Percentiles rank a stretch among this genome's conserved stretches.
These are phyloP conservation scores for Colletotrichum sp. DNA, from an alignment of 2,329 filamentous ascomycete species.

Conservation along the genomic window DNA sequence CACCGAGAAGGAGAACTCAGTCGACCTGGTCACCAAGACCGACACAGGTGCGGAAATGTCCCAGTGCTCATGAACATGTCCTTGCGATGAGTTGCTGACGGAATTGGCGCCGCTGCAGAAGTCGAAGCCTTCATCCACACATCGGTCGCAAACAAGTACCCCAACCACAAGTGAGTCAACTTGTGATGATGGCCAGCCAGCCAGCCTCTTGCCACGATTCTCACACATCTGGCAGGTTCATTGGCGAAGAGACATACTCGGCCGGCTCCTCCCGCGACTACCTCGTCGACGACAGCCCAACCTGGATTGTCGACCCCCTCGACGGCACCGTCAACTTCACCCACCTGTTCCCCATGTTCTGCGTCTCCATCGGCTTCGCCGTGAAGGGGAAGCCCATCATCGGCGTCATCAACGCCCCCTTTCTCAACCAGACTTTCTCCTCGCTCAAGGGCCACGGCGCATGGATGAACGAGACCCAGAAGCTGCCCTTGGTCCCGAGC, in stretches of 20 bases:
- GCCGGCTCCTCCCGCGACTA: conserved; percentile 71
- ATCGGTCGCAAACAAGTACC: conserved; percentile 65
- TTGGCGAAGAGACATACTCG: conserved; percentile 80
- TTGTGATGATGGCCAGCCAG: not conserved
- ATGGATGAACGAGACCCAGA: conserved; percentile 70
- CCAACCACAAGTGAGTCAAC: conserved; percentile 64
- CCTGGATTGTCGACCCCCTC: conserved; percentile 79
- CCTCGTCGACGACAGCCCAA: conserved; percentile 66
- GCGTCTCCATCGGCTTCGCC: conserved; percentile 76
- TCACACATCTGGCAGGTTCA: conserved; percentile 56
- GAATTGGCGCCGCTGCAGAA: conserved; percentile 48
- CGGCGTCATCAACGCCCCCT: conserved; percentile 75
- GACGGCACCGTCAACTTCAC: conserved; percentile 85
- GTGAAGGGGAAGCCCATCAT: conserved; percentile 65
- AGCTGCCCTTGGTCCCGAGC: conserved; percentile 66
- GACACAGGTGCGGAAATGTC: conserved; percentile 63
- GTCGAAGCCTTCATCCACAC: conserved; percentile 74
- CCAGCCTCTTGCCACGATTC: not conserved
- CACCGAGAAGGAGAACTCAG: conserved; percentile 75
- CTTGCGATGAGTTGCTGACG: not conserved
- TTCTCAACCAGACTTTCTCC: conserved; percentile 72
- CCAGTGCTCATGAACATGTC: not conserved
- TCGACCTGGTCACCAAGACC: conserved; percentile 80
- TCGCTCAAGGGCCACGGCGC: conserved; percentile 70
- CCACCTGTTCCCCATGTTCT: conserved; percentile 82